A percentile compares a stretch with the other conserved stretches of the same genome.
Conservation (phyloP, 2,329 filamentous ascomycete genomes). For the Cordyceps pruinosa region DNA sequence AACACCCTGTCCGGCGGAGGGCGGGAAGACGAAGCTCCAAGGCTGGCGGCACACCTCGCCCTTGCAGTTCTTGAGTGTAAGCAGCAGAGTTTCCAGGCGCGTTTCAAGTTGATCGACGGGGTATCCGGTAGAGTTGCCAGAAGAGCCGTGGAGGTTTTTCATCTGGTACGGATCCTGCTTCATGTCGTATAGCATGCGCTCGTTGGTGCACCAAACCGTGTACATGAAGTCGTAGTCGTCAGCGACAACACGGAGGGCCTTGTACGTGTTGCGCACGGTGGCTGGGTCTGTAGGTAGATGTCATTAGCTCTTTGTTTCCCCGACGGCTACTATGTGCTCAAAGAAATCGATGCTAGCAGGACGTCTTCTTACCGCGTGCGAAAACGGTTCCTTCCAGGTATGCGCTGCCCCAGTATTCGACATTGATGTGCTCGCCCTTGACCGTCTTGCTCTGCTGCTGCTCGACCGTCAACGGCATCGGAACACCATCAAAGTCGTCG, state of each 20-base stretch:
- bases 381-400: slow-evolving; percentile 28
- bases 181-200: slow-evolving; percentile 60
- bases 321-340: background rate
- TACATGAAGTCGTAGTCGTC: slow-evolving; percentile 56
- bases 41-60: background rate
- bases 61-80: background rate
- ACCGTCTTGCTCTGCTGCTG: slow-evolving; percentile 14
- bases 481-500: slow-evolving; percentile 49
- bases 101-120: background rate
- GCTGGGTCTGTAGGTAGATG: background rate
- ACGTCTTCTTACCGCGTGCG: background rate
- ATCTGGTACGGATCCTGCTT: slow-evolving; percentile 30
- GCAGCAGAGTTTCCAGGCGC: background rate
- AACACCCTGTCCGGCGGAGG: background rate
- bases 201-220: slow-evolving; percentile 61
- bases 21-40: background rate
- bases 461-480: slow-evolving; percentile 37
- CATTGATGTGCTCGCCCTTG: slow-evolving; percentile 48
- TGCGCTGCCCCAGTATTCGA: slow-evolving; percentile 50
- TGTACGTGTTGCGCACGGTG: slow-evolving; percentile 43
- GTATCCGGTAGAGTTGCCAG: background rate
- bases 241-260: slow-evolving; percentile 48
- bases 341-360: background rate
- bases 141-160: background rate
- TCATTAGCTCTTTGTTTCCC: background rate